Base-by-base conservation (phyloP, 2,329 filamentous ascomycete species). In the Diaporthe velutina region DNA sequence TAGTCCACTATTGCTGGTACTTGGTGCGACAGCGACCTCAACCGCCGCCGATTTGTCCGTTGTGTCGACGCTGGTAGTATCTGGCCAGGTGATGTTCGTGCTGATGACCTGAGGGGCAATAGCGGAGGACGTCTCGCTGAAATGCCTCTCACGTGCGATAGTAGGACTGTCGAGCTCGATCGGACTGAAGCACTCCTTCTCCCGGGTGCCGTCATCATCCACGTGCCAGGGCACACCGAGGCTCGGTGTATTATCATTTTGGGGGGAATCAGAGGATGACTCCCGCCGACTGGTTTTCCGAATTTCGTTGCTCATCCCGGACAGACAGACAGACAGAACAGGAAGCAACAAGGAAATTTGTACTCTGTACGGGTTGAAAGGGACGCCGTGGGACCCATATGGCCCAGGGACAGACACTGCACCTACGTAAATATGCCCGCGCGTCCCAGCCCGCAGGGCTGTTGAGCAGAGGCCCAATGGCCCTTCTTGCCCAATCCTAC, bases 31-130 rank as follows among this genome's bases (percentile, higher is more conserved):
- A 10, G 33, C 40, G 15, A 55, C 30, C n/a, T 45, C 55, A 45
- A 54, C 12, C 17, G 70, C 35, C 10, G 30, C 54, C 19, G 57
- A 33, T 35, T 72, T 54, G 3, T 64, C 57, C 25, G 57, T 45
- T 17, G 42, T 35, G 25, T 54, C 15, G 19, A 72, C 17, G 38
- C 57, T 64, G 22, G 13, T 15, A 4, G 25, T 8, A 25, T 64
- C 25, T 28, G 35, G 28, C 35, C 50, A 19, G 55, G 50, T 60
- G n/a, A 61, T 57, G 25, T 73, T 61, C 10, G 42, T 54, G 12
- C 40, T 42, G 64, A 70, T 30, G n/a, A 73, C 61, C 30, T 70
- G 50, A 9, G 72, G 72, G 15, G 33, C 61, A 48, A 73, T 73
- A 40, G 30, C 19, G 52, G 9, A 15, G 25, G 17, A 61, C 4